Base-by-base conservation (phyloP, 2,329 filamentous ascomycete genomes). In the Fusarium liriodendri region DNA sequence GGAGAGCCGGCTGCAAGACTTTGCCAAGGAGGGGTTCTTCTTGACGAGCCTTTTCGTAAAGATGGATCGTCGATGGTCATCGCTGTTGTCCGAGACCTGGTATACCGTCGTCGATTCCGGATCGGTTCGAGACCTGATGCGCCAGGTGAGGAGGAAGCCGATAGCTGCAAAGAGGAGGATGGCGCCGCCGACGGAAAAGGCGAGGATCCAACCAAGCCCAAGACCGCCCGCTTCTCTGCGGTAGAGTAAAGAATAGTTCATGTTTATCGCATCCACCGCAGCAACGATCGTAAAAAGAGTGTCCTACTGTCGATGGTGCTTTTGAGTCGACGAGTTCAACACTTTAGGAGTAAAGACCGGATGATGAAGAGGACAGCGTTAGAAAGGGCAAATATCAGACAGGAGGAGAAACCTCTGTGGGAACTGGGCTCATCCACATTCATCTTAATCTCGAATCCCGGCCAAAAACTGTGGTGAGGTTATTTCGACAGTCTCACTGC, bases 131-230 rank as follows among this genome's bases (percentile, higher is more conserved):
- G 66, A 64, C 70, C 79, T 80, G 65, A 83, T 70, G 25, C 77
- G 71, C 79, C 84, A 85, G 7, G 86, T 76, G 54, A 87, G 82
- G 27, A 88, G 66, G 29, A 86, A 79, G 1, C 85, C 85, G 8
- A 88, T 66, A 9, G 75, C 79, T 2, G 83, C 79, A 75, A 87
- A 86, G 16, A 89, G 67, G 8, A 88, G 62, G 3, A 86, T 75
- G 18, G 85, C 85, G n/a, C 87, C 87, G 35, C 84, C 84, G 29
- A 90, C 72, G 14, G 84, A 84, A 63, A 89, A 85, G 63, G 83
- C 83, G 37, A 89, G 80, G 18, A 86, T 70, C 78, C 81, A 82
- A n/a, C 82, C 81, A 14, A 85, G 66, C 10, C 80, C 79, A 38
- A 84, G 71, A 9, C 76, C 76, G 13, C 71, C 62, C 8, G 60